Conservation (phyloP, 2,329 filamentous ascomycete species). For the Ilyonectria sp. region DNA sequence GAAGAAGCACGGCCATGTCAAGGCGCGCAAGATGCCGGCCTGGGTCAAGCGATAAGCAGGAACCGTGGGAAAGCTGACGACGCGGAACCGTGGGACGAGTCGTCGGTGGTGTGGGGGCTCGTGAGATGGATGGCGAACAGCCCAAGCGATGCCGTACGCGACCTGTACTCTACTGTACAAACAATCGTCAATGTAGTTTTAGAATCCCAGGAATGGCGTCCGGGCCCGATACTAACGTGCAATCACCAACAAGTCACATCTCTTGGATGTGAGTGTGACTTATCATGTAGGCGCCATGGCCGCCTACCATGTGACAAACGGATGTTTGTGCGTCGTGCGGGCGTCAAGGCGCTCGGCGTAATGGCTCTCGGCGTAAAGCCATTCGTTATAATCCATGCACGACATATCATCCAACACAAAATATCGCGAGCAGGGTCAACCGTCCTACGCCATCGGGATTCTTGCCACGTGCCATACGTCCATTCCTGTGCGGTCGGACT, state of each 20-base stretch:
- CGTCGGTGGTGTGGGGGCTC: constrained; percentile 34
- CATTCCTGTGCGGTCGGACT: constrained; percentile 9
- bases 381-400: neutral
- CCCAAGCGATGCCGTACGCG: constrained; percentile 27
- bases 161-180: constrained; percentile 48
- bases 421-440: constrained; percentile 8
- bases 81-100: constrained; percentile 35
- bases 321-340: constrained; percentile 5
- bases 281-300: constrained; percentile 4
- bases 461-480: constrained; percentile 26
- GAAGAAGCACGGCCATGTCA: constrained; percentile 96
- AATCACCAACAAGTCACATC: constrained; percentile 29
- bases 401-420: neutral
- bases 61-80: constrained; percentile 26
- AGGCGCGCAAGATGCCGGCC: constrained; percentile 97
- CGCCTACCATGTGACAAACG: constrained; percentile 11
- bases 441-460: constrained; percentile 14
- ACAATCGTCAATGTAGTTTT: constrained; percentile 49
- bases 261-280: constrained; percentile 18
- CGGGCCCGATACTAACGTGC: constrained; percentile 29
- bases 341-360: constrained; percentile 7
- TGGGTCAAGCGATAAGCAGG: constrained; percentile 87
- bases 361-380: neutral
- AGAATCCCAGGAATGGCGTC: constrained; percentile 39
- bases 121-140: constrained; percentile 39